phyloP scores from a whole-genome alignment of 257 asterid species.

The Solanum medicagineum region DNA sequence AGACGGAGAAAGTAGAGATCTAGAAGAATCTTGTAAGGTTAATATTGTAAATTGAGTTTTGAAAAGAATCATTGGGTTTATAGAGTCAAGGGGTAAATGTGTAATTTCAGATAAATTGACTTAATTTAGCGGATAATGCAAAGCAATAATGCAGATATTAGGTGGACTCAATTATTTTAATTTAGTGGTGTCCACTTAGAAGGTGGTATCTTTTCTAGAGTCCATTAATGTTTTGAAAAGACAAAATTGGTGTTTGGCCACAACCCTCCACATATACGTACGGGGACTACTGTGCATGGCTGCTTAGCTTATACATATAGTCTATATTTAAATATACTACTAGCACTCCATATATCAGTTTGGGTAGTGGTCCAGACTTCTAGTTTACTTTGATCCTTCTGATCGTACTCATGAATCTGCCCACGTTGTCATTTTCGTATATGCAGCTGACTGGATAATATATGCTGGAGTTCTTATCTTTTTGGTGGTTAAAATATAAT shows the following conservation, averaged over 20 bases:
- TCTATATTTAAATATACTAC: neutral
- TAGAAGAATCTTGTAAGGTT: constrained; percentile 4
- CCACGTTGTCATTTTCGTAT: neutral
- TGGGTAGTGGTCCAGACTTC: neutral
- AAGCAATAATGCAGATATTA: constrained; percentile 5
- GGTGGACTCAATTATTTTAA: constrained; percentile 10
- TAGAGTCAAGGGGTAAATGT: neutral
- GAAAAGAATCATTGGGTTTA: neutral
- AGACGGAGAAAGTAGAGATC: neutral
- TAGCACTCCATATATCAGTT: neutral
- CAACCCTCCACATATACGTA: neutral
- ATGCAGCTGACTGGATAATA: neutral
- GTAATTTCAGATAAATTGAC: neutral
- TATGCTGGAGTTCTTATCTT: neutral
- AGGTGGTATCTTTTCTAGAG: constrained; percentile 10
- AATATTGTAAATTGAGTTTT: neutral
- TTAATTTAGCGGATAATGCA: neutral
- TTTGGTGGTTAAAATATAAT: neutral
- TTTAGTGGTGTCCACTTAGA: constrained; percentile 7
- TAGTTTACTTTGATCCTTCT: neutral
- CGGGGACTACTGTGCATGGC: neutral
- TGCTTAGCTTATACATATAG: neutral
- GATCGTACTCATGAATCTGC: neutral
- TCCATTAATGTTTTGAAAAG: neutral
- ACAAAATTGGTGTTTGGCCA: neutral